Base-by-base conservation (phyloP, 257 asterid species). In the Salvia hispanica region DNA sequence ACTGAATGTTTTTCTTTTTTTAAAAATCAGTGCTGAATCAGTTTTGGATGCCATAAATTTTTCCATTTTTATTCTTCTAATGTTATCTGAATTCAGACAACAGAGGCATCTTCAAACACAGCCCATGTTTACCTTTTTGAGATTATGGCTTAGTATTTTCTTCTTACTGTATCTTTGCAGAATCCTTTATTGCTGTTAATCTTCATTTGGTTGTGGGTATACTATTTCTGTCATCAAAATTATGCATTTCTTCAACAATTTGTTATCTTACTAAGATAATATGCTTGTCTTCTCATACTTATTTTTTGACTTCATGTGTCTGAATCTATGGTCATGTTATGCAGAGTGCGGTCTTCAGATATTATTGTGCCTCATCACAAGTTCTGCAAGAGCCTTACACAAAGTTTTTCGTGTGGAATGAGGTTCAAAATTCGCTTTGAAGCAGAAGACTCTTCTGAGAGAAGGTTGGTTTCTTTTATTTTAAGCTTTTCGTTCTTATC, bases 401-500 rank as follows among this genome's bases (percentile, higher is more conserved):
- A 73, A 66, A 79, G 89, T 15, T 83, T 84, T 76, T 83, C 96
- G 3, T 83, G 90, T 57, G 99, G 98, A 68, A 79, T 82, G 93
- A 83, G 96, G 78, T 91, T 94, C 73, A 94, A 84, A 78, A 76
- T 88, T 67, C 95, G 91, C 10, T 80, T 80, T 13, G 99, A 87
- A 77, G 74, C 96, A 12, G 99, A 94, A 69, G 98, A 94, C 59
- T 84, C 99, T 46, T 85, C 95, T 51, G 98, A 94, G 67, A 87
- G 92, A 82, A 94, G 97, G 99, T 87, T 71, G 53, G 80, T 67
- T 74, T 62, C n/a, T 21, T 55, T 43, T 4, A 7, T 31, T 18
- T 16, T 5, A 10, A 50, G 63, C 43, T 34, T 59, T 21, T 46
- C 51, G 4, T 65, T 18, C 2, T 12, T 54, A 2, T 39, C 31